Conservation (phyloP, 805 yeast genomes). For the Teunomyces barrocoloradensis region DNA sequence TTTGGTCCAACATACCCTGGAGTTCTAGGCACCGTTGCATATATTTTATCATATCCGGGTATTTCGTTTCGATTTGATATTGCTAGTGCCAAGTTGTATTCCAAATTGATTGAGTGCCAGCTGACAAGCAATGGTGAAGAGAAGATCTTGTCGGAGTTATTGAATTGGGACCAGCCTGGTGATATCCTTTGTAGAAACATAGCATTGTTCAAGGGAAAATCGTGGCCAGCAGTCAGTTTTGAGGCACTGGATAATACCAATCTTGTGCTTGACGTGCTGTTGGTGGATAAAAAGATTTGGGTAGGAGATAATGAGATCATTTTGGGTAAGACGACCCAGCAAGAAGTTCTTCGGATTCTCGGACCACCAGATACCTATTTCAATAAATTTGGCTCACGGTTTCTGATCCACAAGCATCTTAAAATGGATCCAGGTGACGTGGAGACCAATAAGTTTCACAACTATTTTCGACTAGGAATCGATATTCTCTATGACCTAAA, state of each 20-base stretch:
- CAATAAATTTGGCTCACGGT: constrained; percentile 43
- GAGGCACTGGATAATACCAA: background rate
- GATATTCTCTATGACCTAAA: constrained; percentile 51
- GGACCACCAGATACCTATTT: constrained; percentile 60
- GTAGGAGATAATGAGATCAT: background rate
- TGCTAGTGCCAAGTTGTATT: constrained; percentile 14
- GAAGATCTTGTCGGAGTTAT: constrained; percentile 23
- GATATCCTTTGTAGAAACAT: constrained; percentile 39
- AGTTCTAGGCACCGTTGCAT: constrained; percentile 24
- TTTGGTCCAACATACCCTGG: constrained; percentile 69
- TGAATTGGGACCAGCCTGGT: constrained; percentile 29
- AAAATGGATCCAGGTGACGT: background rate
- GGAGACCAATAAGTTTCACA: constrained; percentile 45
- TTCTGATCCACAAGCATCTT: constrained; percentile 39
- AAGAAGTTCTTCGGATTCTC: constrained; percentile 42
- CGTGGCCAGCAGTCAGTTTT: constrained; percentile 26
- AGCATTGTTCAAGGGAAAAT: constrained; percentile 38
- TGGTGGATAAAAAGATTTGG: background rate
- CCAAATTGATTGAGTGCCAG: background rate
- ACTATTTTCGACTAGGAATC: constrained; percentile 53
- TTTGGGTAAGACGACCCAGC: constrained; percentile 48
- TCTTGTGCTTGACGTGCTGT: background rate
- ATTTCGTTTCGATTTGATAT: constrained; percentile 48
- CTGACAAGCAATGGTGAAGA: constrained; percentile 15
- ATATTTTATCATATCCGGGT: constrained; percentile 56